Conservation (phyloP, 768 basidiomycete genomes). For the Lyophyllum semitale region DNA sequence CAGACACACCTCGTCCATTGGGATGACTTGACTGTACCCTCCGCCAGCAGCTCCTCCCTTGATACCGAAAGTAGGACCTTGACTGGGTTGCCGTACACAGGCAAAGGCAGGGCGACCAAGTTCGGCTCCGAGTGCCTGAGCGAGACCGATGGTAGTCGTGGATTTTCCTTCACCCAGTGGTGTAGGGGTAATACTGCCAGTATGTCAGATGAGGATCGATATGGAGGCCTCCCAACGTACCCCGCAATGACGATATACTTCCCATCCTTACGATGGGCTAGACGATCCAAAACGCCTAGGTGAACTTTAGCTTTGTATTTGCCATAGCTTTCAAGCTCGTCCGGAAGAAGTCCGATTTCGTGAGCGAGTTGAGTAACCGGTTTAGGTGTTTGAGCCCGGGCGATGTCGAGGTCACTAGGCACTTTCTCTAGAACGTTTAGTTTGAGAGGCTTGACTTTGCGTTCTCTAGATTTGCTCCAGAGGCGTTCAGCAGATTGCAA, state of each 20-base stretch:
- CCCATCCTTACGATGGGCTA: conserved; percentile 84
- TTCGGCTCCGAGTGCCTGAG: conserved; percentile 95
- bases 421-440: conserved; percentile 83
- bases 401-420: conserved; percentile 95
- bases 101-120: conserved; percentile 92
- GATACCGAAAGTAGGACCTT: conserved; percentile 98
- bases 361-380: conserved; percentile 79
- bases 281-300: conserved; percentile 80
- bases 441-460: conserved; percentile 76
- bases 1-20: conserved; percentile 87
- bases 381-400: conserved; percentile 93
- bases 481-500: conserved; percentile 79
- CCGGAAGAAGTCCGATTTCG: conserved; percentile 84
- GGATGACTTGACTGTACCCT: conserved; percentile 98
- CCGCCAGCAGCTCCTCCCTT: conserved; percentile 99
- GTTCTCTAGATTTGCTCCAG: conserved; percentile 67
- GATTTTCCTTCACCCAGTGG: conserved; percentile 98
- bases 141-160: conserved; percentile 95
- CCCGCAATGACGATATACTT: conserved; percentile 97
- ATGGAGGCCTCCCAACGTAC: conserved; percentile 35
- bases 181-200: conserved; percentile 85
- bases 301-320: conserved; percentile 98
- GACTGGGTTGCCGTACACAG: conserved; percentile 96
- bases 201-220: not conserved
- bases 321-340: conserved; percentile 93